Conservation (phyloP, 1,139 yeast species). For the Hyphopichia pseudoburtonii region DNA sequence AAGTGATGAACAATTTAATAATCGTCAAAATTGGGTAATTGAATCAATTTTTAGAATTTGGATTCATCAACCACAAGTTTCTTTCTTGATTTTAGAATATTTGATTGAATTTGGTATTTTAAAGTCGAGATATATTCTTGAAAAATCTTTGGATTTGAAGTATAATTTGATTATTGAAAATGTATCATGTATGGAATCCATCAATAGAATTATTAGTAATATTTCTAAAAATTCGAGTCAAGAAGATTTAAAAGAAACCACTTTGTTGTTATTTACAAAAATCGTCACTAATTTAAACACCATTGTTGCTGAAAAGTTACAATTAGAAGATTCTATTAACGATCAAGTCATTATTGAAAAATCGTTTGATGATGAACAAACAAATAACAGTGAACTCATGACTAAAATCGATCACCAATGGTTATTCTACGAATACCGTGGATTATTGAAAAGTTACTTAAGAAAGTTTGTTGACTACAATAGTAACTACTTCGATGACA, state of each 20-base stretch:
- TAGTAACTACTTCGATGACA: conserved; percentile 21
- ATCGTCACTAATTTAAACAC: conserved; percentile 38
- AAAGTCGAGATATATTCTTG: conserved; percentile 39
- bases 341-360: conserved; percentile 25
- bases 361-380: conserved; percentile 25
- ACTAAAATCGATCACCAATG: conserved; percentile 37
- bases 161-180: conserved; percentile 40
- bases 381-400: conserved; percentile 22
- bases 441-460: conserved; percentile 41
- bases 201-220: conserved; percentile 35
- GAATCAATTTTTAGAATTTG: conserved; percentile 74
- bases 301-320: conserved; percentile 15
- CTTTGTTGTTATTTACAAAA: conserved; percentile 34
- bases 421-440: conserved; percentile 45
- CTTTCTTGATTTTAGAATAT: conserved; percentile 66
- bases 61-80: conserved; percentile 81
- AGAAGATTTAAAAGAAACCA: conserved; percentile 19
- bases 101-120: conserved; percentile 54
- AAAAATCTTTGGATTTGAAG: conserved; percentile 40
- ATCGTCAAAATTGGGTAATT: conserved; percentile 47
- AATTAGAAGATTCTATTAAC: conserved; percentile 23
- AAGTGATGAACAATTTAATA: conserved; percentile 29
- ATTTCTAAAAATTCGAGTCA: conserved; percentile 9
- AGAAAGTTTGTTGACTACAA: conserved; percentile 27
- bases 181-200: conserved; percentile 48